Conservation (phyloP, 164 flowering plant species). For the Litsea cubeba region DNA sequence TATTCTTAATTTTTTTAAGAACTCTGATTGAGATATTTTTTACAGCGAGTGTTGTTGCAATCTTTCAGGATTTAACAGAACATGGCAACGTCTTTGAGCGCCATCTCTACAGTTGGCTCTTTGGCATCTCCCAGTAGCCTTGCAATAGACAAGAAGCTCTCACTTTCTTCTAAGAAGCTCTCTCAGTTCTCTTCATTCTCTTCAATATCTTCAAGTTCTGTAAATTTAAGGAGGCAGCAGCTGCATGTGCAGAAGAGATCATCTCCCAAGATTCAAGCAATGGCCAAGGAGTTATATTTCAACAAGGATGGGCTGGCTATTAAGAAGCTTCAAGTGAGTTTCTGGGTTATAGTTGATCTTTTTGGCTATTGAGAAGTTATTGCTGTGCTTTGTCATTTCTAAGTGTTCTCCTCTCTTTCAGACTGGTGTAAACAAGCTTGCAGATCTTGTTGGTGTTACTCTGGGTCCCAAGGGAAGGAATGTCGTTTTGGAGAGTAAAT, state of each 20-base stretch:
- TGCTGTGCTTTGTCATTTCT: background rate
- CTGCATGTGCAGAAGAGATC: slow-evolving; percentile 29
- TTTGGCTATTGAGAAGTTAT: background rate
- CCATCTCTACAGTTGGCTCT: slow-evolving; percentile 45
- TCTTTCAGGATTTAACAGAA: slow-evolving; percentile 7
- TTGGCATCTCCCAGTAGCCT: slow-evolving; percentile 42
- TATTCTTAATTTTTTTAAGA: too few relatives aligned
- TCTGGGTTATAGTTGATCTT: background rate
- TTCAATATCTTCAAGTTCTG: slow-evolving; percentile 49
- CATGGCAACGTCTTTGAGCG: slow-evolving; percentile 43
- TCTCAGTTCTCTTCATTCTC: slow-evolving; percentile 43
- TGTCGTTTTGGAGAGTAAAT: slow-evolving; percentile 96
- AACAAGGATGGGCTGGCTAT: slow-evolving; percentile 91
- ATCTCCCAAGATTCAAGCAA: slow-evolving; percentile 45
- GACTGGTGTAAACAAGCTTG: slow-evolving; percentile 95
- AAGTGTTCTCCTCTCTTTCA: slow-evolving; percentile 15
- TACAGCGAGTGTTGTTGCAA: background rate
- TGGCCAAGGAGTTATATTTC: slow-evolving; percentile 89
- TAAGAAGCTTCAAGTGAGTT: slow-evolving; percentile 75
- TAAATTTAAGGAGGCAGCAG: slow-evolving; percentile 34
- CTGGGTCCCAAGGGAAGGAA: slow-evolving; percentile 98
- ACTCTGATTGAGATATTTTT: background rate
- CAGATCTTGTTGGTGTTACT: slow-evolving; percentile 94
- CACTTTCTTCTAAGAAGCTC: slow-evolving; percentile 30
- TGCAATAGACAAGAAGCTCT: slow-evolving; percentile 33